Conservation (phyloP, 2,329 filamentous ascomycete species). For the Monosporascus sp. region DNA sequence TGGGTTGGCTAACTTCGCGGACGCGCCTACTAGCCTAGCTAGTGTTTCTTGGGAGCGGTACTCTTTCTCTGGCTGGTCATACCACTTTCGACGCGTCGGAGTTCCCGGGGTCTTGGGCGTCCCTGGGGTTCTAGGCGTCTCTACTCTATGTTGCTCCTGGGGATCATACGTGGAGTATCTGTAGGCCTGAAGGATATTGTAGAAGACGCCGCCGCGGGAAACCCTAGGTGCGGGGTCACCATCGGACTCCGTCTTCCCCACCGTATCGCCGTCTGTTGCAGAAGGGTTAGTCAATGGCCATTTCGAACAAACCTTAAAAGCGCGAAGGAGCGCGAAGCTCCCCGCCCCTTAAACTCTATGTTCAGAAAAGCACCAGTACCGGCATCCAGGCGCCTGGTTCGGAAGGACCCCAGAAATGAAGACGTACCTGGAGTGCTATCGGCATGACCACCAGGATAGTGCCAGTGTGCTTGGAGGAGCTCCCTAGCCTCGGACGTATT, state of each 20-base stretch:
- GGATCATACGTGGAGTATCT: constrained; percentile 9
- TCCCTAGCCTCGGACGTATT: constrained; percentile 11
- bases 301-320: not conserved
- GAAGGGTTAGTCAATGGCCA: not conserved
- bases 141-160: constrained; percentile 12
- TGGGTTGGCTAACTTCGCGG: constrained; percentile 16
- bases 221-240: constrained; percentile 6
- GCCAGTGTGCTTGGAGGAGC: constrained; percentile 12
- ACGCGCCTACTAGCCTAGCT: constrained; percentile 31
- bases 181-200: constrained; percentile 19
- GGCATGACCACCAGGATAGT: not conserved
- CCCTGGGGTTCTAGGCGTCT: constrained; percentile 6
- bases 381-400: not conserved
- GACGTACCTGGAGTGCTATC: not conserved
- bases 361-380: no score
- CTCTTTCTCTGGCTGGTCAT: constrained; percentile 29
- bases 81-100: constrained; percentile 37
- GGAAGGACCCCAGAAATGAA: not conserved
- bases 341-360: no score
- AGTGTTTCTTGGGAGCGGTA: constrained; percentile 35
- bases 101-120: constrained; percentile 22
- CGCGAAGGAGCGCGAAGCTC: no score
- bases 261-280: not conserved
- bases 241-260: not conserved
- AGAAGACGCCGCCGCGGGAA: constrained; percentile 14